Evolutionary conservation across 305 asterid genomes (phyloP), one percentile per base, ranked within the genome.

Genomic region (Solanum aculeatissimum): DNA sequence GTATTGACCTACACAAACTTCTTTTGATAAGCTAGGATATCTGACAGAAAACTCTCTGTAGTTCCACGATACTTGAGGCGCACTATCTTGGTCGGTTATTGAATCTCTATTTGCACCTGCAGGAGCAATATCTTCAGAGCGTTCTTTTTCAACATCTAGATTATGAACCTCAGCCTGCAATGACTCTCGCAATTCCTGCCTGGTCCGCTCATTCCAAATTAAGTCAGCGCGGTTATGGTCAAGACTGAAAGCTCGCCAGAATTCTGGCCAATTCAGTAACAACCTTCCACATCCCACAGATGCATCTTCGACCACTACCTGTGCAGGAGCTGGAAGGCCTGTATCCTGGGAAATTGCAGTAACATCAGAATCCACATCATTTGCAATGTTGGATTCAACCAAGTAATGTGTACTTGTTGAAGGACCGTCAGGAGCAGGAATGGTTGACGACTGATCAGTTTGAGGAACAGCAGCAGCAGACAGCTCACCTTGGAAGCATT

Each of bases 1-100:
- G 92, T 97, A 97, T 84, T 97, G 99, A 84, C 99, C 99, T 85
- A 97, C 99, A 86, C 99, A 97, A 85, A 97, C 99, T 93, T 97
- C 99, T 90, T 95, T 95, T 45, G 97, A 96, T 92, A 97, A 91
- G 89, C 99, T 95, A 78, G 98, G 95, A 87, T 97, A 97, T 86
- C 98, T 92, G 87, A 94, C 98, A 65, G 91, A 91, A 89, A 94
- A 97, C 92, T 97, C 99, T 27, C 92, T 88, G 87, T 97, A 97
- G 91, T 97, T 97, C 99, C 99, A 97, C 38, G 99, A 97, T 86
- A 97, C 92, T 89, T 92, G 98, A 86, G 97, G 96, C 51, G 85
- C 87, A 57, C 91, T 85, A 86, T 92, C 98, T 91, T 92, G 91
- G 77, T 94, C 97, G 19, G 88, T 84, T 65, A 86, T 87, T 84